Conservation (phyloP, 164 flowering plant genomes). For the Sedum album region DNA sequence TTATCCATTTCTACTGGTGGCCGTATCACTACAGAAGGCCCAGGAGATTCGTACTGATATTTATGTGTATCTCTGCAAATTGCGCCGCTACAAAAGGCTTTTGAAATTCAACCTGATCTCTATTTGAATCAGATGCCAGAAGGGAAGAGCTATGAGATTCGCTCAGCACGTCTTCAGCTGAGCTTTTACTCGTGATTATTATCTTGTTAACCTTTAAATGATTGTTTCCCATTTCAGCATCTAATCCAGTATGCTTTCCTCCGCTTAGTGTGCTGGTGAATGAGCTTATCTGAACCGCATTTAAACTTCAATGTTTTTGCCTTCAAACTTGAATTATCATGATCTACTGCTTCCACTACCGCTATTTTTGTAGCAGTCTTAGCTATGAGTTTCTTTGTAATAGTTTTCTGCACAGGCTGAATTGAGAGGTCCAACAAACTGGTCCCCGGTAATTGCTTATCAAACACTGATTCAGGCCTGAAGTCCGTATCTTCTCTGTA, state of each 20-base stretch:
- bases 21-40: slow-evolving; percentile 45
- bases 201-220: slow-evolving; percentile 54
- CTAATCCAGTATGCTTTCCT: slow-evolving; percentile 2
- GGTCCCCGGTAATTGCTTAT: slow-evolving; percentile 35
- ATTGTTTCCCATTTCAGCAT: not conserved
- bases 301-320: slow-evolving; percentile 66
- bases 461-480: slow-evolving; percentile 42
- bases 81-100: slow-evolving; percentile 20
- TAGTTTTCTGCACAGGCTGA: slow-evolving; percentile 36
- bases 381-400: slow-evolving; percentile 36
- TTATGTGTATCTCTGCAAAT: slow-evolving; percentile 14
- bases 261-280: not conserved
- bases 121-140: slow-evolving; percentile 15
- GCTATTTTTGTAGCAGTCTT: slow-evolving; percentile 45
- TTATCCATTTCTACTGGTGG: slow-evolving; percentile 46
- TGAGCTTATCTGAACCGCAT: slow-evolving; percentile 39
- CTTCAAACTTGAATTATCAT: slow-evolving; percentile 15
- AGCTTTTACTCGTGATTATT: slow-evolving; percentile 49
- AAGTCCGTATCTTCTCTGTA: slow-evolving; percentile 69
- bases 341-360: slow-evolving; percentile 24
- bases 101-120: slow-evolving; percentile 22
- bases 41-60: slow-evolving; percentile 38
- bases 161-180: slow-evolving; percentile 36
- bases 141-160: slow-evolving; percentile 25
- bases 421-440: slow-evolving; percentile 32